Percentiles rank a stretch among this genome's conserved stretches.
phyloP scores from a whole-genome alignment of 2,329 filamentous ascomycete genomes.

The Uncinocarpus reesii region DNA sequence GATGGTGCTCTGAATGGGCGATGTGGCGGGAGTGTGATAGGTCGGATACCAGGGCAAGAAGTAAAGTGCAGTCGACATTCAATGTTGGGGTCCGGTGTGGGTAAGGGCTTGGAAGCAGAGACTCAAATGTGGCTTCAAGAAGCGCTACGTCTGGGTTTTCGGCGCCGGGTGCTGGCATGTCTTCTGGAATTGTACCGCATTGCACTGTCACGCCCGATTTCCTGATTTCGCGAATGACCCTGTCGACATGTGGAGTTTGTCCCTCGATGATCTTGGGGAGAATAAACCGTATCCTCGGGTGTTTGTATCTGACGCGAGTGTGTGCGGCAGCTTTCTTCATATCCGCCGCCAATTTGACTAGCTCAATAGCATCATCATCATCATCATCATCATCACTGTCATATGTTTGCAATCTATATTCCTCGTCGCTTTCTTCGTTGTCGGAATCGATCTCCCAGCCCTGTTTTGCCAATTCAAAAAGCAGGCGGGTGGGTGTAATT shows the following conservation, averaged over 20 bases:
- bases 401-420: slow-evolving; percentile 30
- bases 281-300: slow-evolving; percentile 51
- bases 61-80: slow-evolving; percentile 50
- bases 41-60: slow-evolving; percentile 63
- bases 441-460: slow-evolving; percentile 49
- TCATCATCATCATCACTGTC: slow-evolving; percentile 43
- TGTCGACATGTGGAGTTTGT: slow-evolving; percentile 45
- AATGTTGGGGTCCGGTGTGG: slow-evolving; percentile 35
- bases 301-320: slow-evolving; percentile 48
- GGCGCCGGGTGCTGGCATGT: not conserved
- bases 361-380: slow-evolving; percentile 47
- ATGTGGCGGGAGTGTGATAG: slow-evolving; percentile 50
- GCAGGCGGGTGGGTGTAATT: slow-evolving; percentile 51
- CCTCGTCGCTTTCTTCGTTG: slow-evolving; percentile 37
- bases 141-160: slow-evolving; percentile 5
- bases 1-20: slow-evolving; percentile 43
- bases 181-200: slow-evolving; percentile 23
- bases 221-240: slow-evolving; percentile 47
- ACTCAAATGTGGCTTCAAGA: slow-evolving; percentile 20
- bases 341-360: slow-evolving; percentile 51
- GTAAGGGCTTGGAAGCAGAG: slow-evolving; percentile 34
- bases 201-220: slow-evolving; percentile 39
- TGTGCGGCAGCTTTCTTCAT: slow-evolving; percentile 48
- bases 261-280: slow-evolving; percentile 49
- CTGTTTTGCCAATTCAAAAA: slow-evolving; percentile 59